These are phyloP conservation scores for Tetrahymena borealis DNA, from an alignment of 73 alveolate genomes.

Conservation along the genomic window DNA sequence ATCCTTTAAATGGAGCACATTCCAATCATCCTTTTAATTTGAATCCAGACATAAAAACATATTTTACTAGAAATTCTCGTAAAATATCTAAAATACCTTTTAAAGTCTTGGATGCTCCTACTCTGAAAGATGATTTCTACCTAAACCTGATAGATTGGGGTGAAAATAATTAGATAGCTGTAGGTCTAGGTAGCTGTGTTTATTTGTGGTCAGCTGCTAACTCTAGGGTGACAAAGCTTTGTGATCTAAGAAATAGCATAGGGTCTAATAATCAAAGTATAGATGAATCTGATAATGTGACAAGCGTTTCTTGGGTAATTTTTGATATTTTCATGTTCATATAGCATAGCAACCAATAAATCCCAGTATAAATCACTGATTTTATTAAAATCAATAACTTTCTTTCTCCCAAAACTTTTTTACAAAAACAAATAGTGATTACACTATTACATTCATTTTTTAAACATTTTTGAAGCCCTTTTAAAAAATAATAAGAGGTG, in stretches of 20 bases:
- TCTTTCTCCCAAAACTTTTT: too few species aligned
- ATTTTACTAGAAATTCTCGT: conserved; percentile 22
- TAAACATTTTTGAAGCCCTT: too few species aligned
- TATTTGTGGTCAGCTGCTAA: conserved; percentile 69
- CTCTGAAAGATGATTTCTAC: conserved; percentile 91
- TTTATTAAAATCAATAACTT: too few species aligned
- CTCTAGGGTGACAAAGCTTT: conserved; percentile 11
- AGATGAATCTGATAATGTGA: conserved; percentile 57
- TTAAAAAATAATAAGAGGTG: too few species aligned
- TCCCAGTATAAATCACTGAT: too few species aligned
- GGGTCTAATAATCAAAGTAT: neutral
- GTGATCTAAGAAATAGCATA: conserved; percentile 27
- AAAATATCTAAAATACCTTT: conserved; percentile 80
- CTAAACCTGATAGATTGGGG: conserved; percentile 92
- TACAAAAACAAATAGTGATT: too few species aligned
- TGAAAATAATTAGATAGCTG: conserved; percentile 74
- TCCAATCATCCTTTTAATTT: neutral
- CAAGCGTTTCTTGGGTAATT: conserved; percentile 69
- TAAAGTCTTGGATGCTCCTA: conserved; percentile 91
- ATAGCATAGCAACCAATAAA: too few species aligned
- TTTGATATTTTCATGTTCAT: too few species aligned
- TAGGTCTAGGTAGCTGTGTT: conserved; percentile 70
- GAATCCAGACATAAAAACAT: neutral
- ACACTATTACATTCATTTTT: too few species aligned
- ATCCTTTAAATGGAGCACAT: neutral